Evolutionary conservation across 2,329 filamentous ascomycete species (phyloP), one percentile per base, ranked within the genome.

Genomic region (Uncinocarpus reesii): DNA sequence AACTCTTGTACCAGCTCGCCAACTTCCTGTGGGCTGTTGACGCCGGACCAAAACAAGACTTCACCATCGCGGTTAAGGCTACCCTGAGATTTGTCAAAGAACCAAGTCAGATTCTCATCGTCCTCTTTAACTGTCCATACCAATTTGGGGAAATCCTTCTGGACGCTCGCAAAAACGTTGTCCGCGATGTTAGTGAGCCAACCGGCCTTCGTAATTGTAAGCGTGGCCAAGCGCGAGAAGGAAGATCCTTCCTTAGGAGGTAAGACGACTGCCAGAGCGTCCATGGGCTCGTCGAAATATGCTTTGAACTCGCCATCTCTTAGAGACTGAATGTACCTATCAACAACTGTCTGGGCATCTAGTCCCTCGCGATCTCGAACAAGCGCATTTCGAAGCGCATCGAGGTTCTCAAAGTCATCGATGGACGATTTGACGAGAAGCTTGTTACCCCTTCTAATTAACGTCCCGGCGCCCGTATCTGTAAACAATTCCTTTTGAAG

Each of bases 401-500:
- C 72, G 36, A 89, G 60, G 61, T 95, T 83, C 55, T 80, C 76
- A 57, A 96, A 86, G 31, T 92, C 80, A 4, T 78, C 73, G 42
- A 95, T 68, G 37, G 78, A 81, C 37, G 77, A 79, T 49, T 81
- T 83, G 42, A 81, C 83, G 57, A 84, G 78, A 29, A 96, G 78
- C 73, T 93, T 95, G 67, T 90, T 90, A 49, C 92, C 92, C 34
- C 90, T 80, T 57, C 89, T 81, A 61, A 96, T 94, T 52, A 96
- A 73, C 28, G 90, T 96, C 51, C 92, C 90, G 42, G 89, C 90
- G 56, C 92, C 90, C 8, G 87, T 92, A 68, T 96, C 88, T 13
- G 90, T 96, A 69, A 96, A 95, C 4, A 96, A 73, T 67, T 98
- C 92, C 71, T 93, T 95, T 70, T 96, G 89, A 36, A 98, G 76